Conservation (phyloP, 257 asterid species). For the Solanum pennellii region DNA sequence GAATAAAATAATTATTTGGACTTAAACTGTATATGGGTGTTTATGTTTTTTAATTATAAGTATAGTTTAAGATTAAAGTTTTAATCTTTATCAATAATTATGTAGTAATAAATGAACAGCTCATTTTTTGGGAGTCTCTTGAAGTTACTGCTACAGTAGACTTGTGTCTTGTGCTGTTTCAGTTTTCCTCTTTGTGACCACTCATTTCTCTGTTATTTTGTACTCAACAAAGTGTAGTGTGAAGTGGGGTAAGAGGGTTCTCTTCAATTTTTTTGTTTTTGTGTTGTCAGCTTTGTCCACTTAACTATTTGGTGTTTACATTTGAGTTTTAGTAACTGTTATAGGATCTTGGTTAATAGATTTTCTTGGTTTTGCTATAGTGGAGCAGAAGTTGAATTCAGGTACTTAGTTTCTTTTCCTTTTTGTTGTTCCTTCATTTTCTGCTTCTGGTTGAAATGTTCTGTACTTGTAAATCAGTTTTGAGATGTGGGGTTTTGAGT, state of each 20-base stretch:
- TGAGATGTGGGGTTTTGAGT: conserved; percentile 3
- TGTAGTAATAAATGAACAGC: not conserved
- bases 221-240: not conserved
- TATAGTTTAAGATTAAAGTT: not conserved
- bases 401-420: not conserved
- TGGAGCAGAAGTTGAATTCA: not conserved
- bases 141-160: not conserved
- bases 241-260: not conserved
- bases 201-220: not conserved
- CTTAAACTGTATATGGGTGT: not conserved
- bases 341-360: not conserved
- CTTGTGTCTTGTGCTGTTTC: not conserved
- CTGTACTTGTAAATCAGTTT: not conserved
- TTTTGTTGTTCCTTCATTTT: not conserved
- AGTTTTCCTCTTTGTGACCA: conserved; percentile 8
- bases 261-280: not conserved
- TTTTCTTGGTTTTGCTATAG: not conserved
- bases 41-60: not conserved
- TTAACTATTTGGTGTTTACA: not conserved
- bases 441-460: not conserved
- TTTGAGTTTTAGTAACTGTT: not conserved
- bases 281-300: not conserved
- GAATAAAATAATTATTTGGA: not conserved
- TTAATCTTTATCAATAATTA: not conserved
- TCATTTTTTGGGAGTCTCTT: not conserved